phyloP scores from a whole-genome alignment of 306 rosid species.

The Medicago arabica region DNA sequence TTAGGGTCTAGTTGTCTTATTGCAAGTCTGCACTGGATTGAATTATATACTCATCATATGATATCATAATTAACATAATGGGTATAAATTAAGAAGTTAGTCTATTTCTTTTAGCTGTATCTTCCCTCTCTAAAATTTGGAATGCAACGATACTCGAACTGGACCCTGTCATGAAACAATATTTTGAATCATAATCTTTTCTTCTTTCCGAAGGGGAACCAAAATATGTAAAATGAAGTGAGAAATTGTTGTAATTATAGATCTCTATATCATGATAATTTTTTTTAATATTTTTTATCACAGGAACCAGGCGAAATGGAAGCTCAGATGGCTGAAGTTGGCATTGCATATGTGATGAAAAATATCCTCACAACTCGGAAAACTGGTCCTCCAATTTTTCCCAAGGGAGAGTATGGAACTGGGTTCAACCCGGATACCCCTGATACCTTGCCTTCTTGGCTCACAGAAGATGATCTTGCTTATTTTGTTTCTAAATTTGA shows the following conservation, averaged over 20 bases:
- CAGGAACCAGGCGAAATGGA: slow-evolving; percentile 44
- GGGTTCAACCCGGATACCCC: slow-evolving; percentile 34
- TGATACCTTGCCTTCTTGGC: slow-evolving; percentile 51
- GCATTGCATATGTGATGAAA: slow-evolving; percentile 31
- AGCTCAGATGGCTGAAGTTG: slow-evolving; percentile 36
- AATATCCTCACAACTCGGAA: slow-evolving; percentile 36
- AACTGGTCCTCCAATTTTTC: slow-evolving; percentile 50
- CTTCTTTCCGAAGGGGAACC: no score
- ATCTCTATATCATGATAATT: background rate
- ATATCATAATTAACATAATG: no score
- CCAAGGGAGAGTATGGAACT: slow-evolving; percentile 41
- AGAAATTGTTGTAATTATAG: background rate
- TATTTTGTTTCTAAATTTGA: slow-evolving; percentile 54
- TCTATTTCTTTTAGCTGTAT: no score
- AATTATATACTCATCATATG: no score
- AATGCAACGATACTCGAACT: no score
- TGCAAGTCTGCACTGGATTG: no score
- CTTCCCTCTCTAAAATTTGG: no score
- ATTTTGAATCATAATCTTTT: no score
- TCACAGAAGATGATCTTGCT: slow-evolving; percentile 51
- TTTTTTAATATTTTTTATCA: background rate
- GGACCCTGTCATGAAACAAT: no score
- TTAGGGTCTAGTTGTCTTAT: no score
- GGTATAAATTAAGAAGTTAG: no score
- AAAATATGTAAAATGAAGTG: background rate